These are phyloP conservation scores for Torulaspora quercuum DNA, from an alignment of 805 yeast genomes.

Conservation along the genomic window DNA sequence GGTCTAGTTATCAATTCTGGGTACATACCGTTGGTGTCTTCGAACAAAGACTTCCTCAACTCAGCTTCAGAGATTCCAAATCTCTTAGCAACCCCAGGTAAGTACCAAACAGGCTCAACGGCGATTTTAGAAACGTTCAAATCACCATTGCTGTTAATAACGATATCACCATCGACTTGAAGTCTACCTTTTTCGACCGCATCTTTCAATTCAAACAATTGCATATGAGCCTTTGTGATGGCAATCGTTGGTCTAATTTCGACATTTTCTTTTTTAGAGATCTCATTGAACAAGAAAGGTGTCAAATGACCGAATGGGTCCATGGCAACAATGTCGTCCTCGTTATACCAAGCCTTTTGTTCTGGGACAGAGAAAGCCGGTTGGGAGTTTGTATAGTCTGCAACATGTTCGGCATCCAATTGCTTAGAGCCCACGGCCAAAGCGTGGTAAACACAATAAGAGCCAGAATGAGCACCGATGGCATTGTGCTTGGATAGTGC, in stretches of 20 bases:
- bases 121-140: slow-evolving; percentile 61
- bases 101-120: slow-evolving; percentile 67
- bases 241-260: slow-evolving; percentile 64
- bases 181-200: slow-evolving; percentile 53
- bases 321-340: slow-evolving; percentile 57
- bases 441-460: slow-evolving; percentile 63
- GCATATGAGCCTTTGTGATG: slow-evolving; percentile 63
- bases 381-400: slow-evolving; percentile 61
- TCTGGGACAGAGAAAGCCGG: slow-evolving; percentile 57
- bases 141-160: slow-evolving; percentile 57
- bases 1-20: slow-evolving; percentile 67
- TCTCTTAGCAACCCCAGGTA: slow-evolving; percentile 66
- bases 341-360: slow-evolving; percentile 54
- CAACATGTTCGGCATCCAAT: slow-evolving; percentile 48
- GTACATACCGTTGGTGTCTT: slow-evolving; percentile 69
- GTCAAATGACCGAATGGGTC: slow-evolving; percentile 68
- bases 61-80: slow-evolving; percentile 54
- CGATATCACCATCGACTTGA: slow-evolving; percentile 57
- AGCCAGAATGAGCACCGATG: slow-evolving; percentile 63
- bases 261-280: slow-evolving; percentile 45
- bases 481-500: slow-evolving; percentile 56
- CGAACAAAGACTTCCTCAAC: slow-evolving; percentile 57
- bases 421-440: slow-evolving; percentile 61
- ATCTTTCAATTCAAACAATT: slow-evolving; percentile 54
- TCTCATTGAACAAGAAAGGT: slow-evolving; percentile 53